Evolutionary conservation across 2,329 filamentous ascomycete species (phyloP), one percentile per base, ranked within the genome.

Genomic region (Cordyceps cateniannulata): DNA sequence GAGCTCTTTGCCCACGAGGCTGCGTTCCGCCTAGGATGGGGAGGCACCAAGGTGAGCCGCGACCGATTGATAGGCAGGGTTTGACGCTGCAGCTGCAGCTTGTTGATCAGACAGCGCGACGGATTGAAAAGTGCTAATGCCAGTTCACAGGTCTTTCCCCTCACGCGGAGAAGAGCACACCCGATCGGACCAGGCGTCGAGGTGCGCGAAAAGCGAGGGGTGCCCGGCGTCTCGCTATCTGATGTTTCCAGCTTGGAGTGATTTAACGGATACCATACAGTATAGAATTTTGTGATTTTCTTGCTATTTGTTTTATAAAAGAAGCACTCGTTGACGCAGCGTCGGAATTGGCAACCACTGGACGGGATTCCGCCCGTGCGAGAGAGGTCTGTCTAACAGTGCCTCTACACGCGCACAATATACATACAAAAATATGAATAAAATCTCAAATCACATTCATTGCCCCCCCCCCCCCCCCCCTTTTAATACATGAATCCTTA

Each of bases 1-100:
- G 95, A 99, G 77, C 77, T 99, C 56, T 93, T 99, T 74, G 95
- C 95, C 59, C 95, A 99, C 71, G 95, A 99, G 78, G 88, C 91
- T 55, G 95, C 95, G 1, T 99, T 93, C 71, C 81, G 93, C 69
- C 78, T 98, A 67, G 95, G 95, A 63, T 99, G 95, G 95, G 87
- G 89, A 65, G 88, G 88, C 59, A 98, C 95, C 63, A 96, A 95
- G 85, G 95, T 97, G 81, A 51, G n/a, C n/a, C 14, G 45, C 3
- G 5, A 10, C 22, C 22, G 6, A 40, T 3, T n/a, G n/a, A n/a
- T n/a, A n/a, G n/a, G n/a, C n/a, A n/a, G n/a, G n/a, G n/a, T n/a
- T n/a, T n/a, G 32, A 35, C 32, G 32, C 32, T 35, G n/a, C n/a
- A n/a, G n/a, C n/a, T n/a, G n/a, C n/a, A n/a, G n/a, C n/a, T n/a